These are phyloP conservation scores for Boletus albobrunnescens DNA, from an alignment of 1,284 basidiomycete genomes.

Conservation along the genomic window DNA sequence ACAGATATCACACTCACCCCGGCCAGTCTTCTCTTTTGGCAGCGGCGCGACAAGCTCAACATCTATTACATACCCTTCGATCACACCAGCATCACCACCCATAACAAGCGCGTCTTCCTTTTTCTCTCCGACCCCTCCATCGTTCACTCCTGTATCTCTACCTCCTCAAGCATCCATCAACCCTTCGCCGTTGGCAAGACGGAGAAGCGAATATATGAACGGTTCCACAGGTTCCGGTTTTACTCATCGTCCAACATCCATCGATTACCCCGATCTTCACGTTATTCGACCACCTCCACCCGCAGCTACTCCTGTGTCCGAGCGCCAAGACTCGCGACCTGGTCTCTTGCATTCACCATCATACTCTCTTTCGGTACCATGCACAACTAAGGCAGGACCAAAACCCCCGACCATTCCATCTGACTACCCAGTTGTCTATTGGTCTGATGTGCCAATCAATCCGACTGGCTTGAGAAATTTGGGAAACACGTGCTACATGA, in stretches of 20 bases:
- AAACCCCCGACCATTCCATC: constrained; percentile 59
- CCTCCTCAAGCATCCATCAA: constrained; percentile 79
- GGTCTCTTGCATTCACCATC: constrained; percentile 35
- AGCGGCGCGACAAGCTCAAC: constrained; percentile 29
- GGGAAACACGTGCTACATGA: constrained; percentile 99
- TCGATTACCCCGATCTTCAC: constrained; percentile 79
- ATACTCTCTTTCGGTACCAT: constrained; percentile 28
- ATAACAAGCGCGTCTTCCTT: constrained; percentile 38
- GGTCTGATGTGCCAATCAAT: constrained; percentile 76
- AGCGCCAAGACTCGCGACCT: constrained; percentile 67
- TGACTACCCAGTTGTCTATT: constrained; percentile 76
- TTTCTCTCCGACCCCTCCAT: constrained; percentile 25
- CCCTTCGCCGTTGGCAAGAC: constrained; percentile 61
- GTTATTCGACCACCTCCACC: constrained; percentile 74
- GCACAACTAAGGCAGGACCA: constrained; percentile 25
- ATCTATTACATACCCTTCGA: constrained; percentile 46
- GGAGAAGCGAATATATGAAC: constrained; percentile 77
- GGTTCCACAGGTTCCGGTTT: constrained; percentile 63
- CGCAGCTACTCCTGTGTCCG: constrained; percentile 62
- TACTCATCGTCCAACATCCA: constrained; percentile 43
- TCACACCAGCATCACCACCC: constrained; percentile 31
- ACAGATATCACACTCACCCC: constrained; percentile 31
- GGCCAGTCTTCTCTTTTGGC: constrained; percentile 31
- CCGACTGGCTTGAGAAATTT: constrained; percentile 91
- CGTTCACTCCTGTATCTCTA: constrained; percentile 46